These are phyloP conservation scores for Cladorrhinum sp. DNA, from an alignment of 2,329 filamentous ascomycete species.

Conservation along the genomic window DNA sequence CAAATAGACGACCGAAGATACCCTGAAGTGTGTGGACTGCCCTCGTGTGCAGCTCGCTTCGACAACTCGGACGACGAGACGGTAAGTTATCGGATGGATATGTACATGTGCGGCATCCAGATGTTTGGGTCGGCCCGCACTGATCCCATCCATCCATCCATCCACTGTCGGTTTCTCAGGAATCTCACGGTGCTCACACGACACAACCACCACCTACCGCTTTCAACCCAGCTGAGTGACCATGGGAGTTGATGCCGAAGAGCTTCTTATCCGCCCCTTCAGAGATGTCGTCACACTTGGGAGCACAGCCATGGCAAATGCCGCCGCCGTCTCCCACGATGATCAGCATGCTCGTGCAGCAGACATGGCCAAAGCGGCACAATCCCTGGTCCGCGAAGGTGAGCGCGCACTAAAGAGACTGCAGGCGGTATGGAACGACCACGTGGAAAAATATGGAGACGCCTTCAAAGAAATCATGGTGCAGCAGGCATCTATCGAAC, in stretches of 20 bases:
- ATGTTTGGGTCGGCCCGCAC: not conserved
- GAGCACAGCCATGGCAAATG: conserved; percentile 36
- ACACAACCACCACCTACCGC: not conserved
- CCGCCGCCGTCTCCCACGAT: conserved; percentile 26
- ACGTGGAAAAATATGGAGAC: conserved; percentile 37
- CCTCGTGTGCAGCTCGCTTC: not conserved
- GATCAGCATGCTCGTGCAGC: conserved; percentile 26
- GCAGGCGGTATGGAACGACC: conserved; percentile 38
- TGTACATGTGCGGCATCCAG: not conserved
- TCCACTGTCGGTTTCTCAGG: not conserved
- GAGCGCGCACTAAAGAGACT: conserved; percentile 38
- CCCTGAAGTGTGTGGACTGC: not conserved
- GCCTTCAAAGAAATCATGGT: conserved; percentile 36
- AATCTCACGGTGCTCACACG: not conserved
- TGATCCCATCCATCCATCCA: not conserved
- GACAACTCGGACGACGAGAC: not conserved
- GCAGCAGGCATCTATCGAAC: conserved; percentile 35
- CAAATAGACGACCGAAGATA: not conserved
- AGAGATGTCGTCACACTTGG: conserved; percentile 39
- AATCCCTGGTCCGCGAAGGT: conserved; percentile 30
- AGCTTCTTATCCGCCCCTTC: conserved; percentile 37
- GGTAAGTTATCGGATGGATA: not conserved
- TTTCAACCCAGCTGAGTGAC: not conserved
- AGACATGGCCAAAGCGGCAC: conserved; percentile 35
- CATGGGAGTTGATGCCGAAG: conserved; percentile 30